These are phyloP conservation scores for Spiromastix sp. DNA, from an alignment of 2,329 filamentous ascomycete species.

Conservation along the genomic window DNA sequence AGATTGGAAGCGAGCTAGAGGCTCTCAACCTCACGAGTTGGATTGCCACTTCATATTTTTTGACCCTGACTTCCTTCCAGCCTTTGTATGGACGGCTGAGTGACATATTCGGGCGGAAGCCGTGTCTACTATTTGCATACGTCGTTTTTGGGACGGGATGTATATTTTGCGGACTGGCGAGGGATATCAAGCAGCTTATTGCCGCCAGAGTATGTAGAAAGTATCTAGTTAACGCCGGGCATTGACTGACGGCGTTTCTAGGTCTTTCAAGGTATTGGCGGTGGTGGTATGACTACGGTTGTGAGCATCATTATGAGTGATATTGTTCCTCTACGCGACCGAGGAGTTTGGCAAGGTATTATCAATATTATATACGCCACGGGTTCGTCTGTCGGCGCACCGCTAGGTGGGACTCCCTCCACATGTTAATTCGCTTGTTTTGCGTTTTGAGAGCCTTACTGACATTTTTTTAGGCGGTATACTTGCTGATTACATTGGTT, in stretches of 20 bases:
- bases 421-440: not conserved
- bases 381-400: conserved; percentile 59
- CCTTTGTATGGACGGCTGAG: conserved; percentile 62
- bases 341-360: conserved; percentile 64
- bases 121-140: conserved; percentile 55
- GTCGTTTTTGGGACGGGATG: conserved; percentile 56
- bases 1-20: conserved; percentile 64
- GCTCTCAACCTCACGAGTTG: conserved; percentile 66
- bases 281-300: conserved; percentile 61
- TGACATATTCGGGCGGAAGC: conserved; percentile 61
- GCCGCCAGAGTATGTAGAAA: conserved; percentile 44
- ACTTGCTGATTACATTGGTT: conserved; percentile 62
- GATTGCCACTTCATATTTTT: conserved; percentile 62
- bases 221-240: too few species aligned
- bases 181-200: conserved; percentile 55
- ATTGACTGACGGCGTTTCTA: too few species aligned
- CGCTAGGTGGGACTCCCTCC: conserved; percentile 40
- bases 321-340: conserved; percentile 56
- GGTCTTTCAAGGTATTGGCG: conserved; percentile 54
- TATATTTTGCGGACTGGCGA: conserved; percentile 50
- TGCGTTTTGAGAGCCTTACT: conserved; percentile 6
- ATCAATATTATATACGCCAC: conserved; percentile 62
- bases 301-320: conserved; percentile 62
- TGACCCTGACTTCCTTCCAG: conserved; percentile 65
- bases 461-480: conserved; percentile 40